Conservation (phyloP, 1,139 yeast genomes). For the Blastobotrys capitulatus region DNA sequence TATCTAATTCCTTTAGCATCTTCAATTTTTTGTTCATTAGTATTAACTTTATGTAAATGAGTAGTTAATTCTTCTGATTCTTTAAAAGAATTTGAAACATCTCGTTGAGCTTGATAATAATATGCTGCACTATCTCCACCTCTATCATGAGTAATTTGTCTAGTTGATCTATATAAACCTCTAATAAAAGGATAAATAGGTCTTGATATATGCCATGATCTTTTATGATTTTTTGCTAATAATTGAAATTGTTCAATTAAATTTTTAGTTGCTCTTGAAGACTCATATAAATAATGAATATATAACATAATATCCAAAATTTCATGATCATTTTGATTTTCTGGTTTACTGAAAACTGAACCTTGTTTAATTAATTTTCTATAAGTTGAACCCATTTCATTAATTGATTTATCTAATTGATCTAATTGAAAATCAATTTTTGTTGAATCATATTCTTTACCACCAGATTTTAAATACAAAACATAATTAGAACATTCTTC, state of each 20-base stretch:
- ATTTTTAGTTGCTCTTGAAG: conserved; percentile 16
- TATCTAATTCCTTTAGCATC: conserved; percentile 21
- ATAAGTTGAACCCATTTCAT: conserved; percentile 13
- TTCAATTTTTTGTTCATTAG: not conserved
- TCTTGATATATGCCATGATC: conserved; percentile 32
- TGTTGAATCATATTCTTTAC: not conserved
- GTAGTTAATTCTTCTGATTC: conserved; percentile 31
- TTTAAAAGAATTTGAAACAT: conserved; percentile 46
- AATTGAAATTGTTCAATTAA: not conserved
- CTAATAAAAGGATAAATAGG: conserved; percentile 40
- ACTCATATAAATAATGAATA: conserved; percentile 21
- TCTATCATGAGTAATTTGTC: conserved; percentile 42
- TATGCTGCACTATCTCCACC: conserved; percentile 43
- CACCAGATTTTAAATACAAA: conserved; percentile 13
- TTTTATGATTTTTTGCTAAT: conserved; percentile 1
- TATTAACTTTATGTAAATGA: not conserved
- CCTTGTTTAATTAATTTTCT: conserved; percentile 7
- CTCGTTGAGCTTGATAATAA: conserved; percentile 40
- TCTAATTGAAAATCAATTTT: not conserved
- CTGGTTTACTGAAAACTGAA: not conserved
- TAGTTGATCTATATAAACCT: conserved; percentile 39
- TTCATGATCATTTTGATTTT: conserved; percentile 14
- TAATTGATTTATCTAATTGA: conserved; percentile 11
- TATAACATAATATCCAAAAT: conserved; percentile 19
- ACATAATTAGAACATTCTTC: conserved; percentile 3